Evolutionary conservation across 1,284 basidiomycete species (phyloP).

Genomic region (Trichosporon sp.): DNA sequence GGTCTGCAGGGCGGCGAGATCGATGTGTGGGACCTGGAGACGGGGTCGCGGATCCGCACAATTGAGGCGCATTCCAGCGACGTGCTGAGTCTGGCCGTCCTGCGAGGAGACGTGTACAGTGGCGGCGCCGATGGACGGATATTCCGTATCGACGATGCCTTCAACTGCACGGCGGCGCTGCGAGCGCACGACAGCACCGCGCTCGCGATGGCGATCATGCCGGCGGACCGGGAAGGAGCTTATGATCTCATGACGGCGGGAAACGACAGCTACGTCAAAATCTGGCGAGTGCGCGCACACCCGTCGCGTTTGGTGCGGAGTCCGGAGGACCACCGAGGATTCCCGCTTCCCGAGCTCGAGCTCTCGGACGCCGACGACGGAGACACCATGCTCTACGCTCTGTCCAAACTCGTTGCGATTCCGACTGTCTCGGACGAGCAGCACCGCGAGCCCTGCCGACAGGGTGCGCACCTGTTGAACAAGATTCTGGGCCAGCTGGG

Average conservation of each 20-base stretch:
- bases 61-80: conserved; percentile 82
- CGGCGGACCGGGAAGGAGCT: conserved; percentile 11
- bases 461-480: conserved; percentile 83
- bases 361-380: conserved; percentile 39
- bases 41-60: conserved; percentile 73
- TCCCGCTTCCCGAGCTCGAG: conserved; percentile 16
- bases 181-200: conserved; percentile 71
- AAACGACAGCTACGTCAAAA: conserved; percentile 77
- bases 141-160: conserved; percentile 73
- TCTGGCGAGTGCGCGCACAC: conserved; percentile 33
- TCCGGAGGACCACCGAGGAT: neutral
- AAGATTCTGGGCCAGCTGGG: conserved; percentile 81
- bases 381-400: conserved; percentile 56
- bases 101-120: conserved; percentile 72
- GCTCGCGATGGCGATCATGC: conserved; percentile 63
- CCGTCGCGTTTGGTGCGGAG: neutral
- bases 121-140: conserved; percentile 76
- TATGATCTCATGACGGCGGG: conserved; percentile 68
- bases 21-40: conserved; percentile 86
- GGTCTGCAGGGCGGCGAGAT: conserved; percentile 92
- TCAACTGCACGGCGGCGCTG: conserved; percentile 77
- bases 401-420: conserved; percentile 81
- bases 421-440: conserved; percentile 72
- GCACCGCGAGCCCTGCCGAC: conserved; percentile 73
- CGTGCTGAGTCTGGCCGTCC: conserved; percentile 68